Evolutionary conservation across 2,329 filamentous ascomycete genomes (phyloP).

Genomic region (Penicillium corylophilum): DNA sequence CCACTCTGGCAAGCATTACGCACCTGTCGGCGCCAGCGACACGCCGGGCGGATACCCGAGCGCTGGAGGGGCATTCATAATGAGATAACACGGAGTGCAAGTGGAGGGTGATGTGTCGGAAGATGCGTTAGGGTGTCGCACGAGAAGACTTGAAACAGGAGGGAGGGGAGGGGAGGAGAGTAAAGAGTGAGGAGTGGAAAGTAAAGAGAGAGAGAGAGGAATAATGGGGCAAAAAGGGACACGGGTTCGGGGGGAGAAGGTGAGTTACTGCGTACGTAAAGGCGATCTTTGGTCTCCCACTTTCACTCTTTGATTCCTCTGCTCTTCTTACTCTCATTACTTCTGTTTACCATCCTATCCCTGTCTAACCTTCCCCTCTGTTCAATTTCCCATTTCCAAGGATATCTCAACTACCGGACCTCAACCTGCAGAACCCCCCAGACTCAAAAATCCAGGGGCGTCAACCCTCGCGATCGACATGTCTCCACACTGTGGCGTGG

Average conservation of each 20-base stretch:
- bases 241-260: constrained; percentile 7
- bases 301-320: not conserved
- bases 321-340: not conserved
- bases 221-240: constrained; percentile 7
- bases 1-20: constrained; percentile 24
- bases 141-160: constrained; percentile 13
- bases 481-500: constrained; percentile 2
- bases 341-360: not conserved
- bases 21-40: constrained; percentile 34
- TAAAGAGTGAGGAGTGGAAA: constrained; percentile 1
- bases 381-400: not conserved
- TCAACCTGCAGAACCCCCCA: constrained; percentile 1
- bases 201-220: constrained; percentile 5
- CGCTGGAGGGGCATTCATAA: constrained; percentile 35
- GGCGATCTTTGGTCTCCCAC: not conserved
- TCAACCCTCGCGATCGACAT: constrained; percentile 9
- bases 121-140: constrained; percentile 15
- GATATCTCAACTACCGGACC: not conserved
- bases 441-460: constrained; percentile 6
- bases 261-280: not conserved
- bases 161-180: not conserved
- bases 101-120: constrained; percentile 8
- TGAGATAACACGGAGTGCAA: constrained; percentile 24
- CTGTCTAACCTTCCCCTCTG: not conserved
- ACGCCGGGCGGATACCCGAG: constrained; percentile 34